Evolutionary conservation across 2,329 filamentous ascomycete species (phyloP), one percentile per base, ranked within the genome.

Genomic region (Aspergillus sp.): DNA sequence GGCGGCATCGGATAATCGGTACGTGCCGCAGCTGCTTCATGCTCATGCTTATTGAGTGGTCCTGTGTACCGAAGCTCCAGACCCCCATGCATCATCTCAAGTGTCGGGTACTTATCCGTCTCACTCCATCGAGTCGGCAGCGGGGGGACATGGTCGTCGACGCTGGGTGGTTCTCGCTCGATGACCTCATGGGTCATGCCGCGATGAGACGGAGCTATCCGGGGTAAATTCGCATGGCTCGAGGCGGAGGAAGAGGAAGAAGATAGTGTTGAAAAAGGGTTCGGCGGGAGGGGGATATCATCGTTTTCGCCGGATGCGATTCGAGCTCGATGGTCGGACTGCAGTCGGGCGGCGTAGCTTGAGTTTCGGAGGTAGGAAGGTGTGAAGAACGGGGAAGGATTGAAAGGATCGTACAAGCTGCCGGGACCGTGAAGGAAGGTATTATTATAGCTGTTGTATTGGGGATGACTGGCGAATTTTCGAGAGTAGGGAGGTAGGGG

Each of bases 1-100:
- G 83, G 78, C 3, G 93, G 90, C 82, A 97, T 96, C 43, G 84
- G 81, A 64, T 90, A 77, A 66, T 98, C 86, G 23, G 90, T 82
- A 48, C 93, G 83, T 49, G 95, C 83, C 10, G 88, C 82, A 32
- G 83, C 89, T 15, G 89, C 88, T 65, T 97, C 93, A 61, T 86
- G 74, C 10, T 85, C 82, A 49, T 76, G 72, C 41, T 78, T 77
- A 63, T 82, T 81, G 37, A 73, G 71, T 9, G 74, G 66, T 19
- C 80, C 80, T 37, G 68, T 71, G 60, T 82, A 83, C 50, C 77
- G 75, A 48, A 94, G 82, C 60, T 91, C 85, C 45, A 84, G 74
- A 1, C 88, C 89, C 57, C 89, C 83, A 3, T 78, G 76, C 27
- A 85, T 73, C 10, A 97, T 73, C 57, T 96, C 90, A 41, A 97